Evolutionary conservation across 129 eudicot genomes (phyloP).

Genomic region (Tanacetum coccineum): DNA sequence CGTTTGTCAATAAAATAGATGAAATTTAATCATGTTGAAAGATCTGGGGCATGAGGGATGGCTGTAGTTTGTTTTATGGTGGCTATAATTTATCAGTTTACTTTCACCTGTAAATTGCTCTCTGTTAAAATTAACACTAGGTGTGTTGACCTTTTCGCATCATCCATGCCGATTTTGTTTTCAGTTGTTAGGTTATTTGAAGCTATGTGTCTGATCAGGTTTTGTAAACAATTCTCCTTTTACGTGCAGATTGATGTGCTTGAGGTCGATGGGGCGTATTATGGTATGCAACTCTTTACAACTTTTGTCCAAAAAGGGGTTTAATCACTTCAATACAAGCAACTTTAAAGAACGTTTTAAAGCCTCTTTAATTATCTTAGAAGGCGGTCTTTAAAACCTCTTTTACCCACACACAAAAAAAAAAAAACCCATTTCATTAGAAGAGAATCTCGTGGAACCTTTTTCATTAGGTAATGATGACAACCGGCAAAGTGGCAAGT

Average conservation of each 20-base stretch:
- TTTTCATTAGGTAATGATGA: background rate
- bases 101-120: background rate
- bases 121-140: background rate
- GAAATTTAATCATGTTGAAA: background rate
- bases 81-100: background rate
- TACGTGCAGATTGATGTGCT: slow-evolving; percentile 92
- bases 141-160: background rate
- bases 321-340: background rate
- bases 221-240: slow-evolving; percentile 8
- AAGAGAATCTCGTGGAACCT: no score
- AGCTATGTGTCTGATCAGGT: slow-evolving; percentile 14
- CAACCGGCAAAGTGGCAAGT: background rate
- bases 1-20: background rate
- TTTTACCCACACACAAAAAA: background rate
- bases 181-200: slow-evolving; percentile 2
- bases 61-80: background rate
- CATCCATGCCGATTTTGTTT: background rate
- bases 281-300: slow-evolving; percentile 48
- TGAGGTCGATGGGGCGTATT: slow-evolving; percentile 94
- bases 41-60: background rate
- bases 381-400: background rate
- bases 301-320: slow-evolving; percentile 3
- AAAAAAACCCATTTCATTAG: no score
- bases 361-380: no score
- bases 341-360: no score